phyloP scores from a whole-genome alignment of 257 asterid species.

The Anisodus tanguticus region DNA sequence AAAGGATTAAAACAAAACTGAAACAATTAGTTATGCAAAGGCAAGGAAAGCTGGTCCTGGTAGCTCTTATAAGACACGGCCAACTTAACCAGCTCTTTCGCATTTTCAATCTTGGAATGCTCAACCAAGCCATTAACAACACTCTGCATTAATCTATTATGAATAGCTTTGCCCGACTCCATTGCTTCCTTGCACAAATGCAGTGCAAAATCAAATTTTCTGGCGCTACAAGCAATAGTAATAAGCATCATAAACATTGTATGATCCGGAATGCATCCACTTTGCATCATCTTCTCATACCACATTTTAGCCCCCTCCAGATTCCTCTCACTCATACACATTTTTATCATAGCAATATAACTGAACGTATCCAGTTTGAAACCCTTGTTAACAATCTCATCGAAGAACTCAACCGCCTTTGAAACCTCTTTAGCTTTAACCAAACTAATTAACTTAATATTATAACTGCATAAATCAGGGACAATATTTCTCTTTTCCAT shows the following conservation, averaged over 20 bases:
- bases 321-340: conserved; percentile 40
- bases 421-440: conserved; percentile 36
- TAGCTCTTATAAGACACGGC: neutral
- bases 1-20: neutral
- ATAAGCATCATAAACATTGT: conserved; percentile 41
- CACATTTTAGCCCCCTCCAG: conserved; percentile 50
- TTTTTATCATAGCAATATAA: conserved; percentile 52
- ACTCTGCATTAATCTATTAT: neutral
- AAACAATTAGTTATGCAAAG: conserved; percentile 2
- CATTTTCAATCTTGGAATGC: conserved; percentile 25
- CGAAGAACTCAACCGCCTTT: conserved; percentile 44
- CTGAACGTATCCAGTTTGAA: conserved; percentile 45
- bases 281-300: conserved; percentile 43
- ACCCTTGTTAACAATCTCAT: conserved; percentile 44
- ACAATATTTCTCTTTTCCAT: conserved; percentile 52
- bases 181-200: conserved; percentile 44
- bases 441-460: conserved; percentile 46
- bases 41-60: neutral
- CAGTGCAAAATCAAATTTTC: conserved; percentile 45
- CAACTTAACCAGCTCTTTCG: conserved; percentile 12
- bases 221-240: conserved; percentile 44
- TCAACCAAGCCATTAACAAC: conserved; percentile 11
- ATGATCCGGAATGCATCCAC: conserved; percentile 36
- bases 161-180: neutral
- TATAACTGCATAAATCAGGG: conserved; percentile 49